A percentile compares a stretch with the other conserved stretches of the same genome.
Conservation (phyloP, 2,329 filamentous ascomycete genomes). For the Juglanconis sp. region DNA sequence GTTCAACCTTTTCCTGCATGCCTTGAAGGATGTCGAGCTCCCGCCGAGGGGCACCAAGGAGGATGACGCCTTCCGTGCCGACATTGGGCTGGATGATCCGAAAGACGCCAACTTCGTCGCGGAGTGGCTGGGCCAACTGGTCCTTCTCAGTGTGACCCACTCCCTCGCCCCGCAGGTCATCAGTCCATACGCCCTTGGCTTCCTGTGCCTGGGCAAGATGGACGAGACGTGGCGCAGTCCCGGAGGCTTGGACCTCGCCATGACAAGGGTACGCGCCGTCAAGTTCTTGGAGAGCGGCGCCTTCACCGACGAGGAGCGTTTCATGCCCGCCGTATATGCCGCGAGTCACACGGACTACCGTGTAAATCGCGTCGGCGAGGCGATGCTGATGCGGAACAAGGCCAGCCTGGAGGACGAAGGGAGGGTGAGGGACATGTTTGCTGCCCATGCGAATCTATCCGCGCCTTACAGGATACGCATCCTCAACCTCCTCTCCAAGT, state of each 20-base stretch:
- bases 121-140: slow-evolving; percentile 70
- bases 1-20: slow-evolving; percentile 78
- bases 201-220: slow-evolving; percentile 65
- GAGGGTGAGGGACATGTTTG: slow-evolving; percentile 65
- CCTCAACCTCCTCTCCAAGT: slow-evolving; percentile 72
- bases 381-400: slow-evolving; percentile 77
- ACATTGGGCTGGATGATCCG: slow-evolving; percentile 62
- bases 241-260: slow-evolving; percentile 63
- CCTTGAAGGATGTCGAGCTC: slow-evolving; percentile 68
- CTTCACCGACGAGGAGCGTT: slow-evolving; percentile 79
- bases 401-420: slow-evolving; percentile 68
- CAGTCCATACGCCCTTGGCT: slow-evolving; percentile 45
- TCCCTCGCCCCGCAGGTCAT: slow-evolving; percentile 15
- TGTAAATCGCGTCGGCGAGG: slow-evolving; percentile 81
- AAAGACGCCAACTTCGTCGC: slow-evolving; percentile 74
- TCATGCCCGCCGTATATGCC: slow-evolving; percentile 79
- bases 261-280: slow-evolving; percentile 67
- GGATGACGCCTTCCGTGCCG: slow-evolving; percentile 64
- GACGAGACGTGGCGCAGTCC: slow-evolving; percentile 54
- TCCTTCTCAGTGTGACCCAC: slow-evolving; percentile 46
- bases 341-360: slow-evolving; percentile 78
- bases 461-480: slow-evolving; percentile 75
- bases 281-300: slow-evolving; percentile 78
- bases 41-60: slow-evolving; percentile 77
- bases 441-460: slow-evolving; percentile 70